These are phyloP conservation scores for Schizophyllum commune DNA, from an alignment of 1,284 basidiomycete genomes.

Conservation along the genomic window DNA sequence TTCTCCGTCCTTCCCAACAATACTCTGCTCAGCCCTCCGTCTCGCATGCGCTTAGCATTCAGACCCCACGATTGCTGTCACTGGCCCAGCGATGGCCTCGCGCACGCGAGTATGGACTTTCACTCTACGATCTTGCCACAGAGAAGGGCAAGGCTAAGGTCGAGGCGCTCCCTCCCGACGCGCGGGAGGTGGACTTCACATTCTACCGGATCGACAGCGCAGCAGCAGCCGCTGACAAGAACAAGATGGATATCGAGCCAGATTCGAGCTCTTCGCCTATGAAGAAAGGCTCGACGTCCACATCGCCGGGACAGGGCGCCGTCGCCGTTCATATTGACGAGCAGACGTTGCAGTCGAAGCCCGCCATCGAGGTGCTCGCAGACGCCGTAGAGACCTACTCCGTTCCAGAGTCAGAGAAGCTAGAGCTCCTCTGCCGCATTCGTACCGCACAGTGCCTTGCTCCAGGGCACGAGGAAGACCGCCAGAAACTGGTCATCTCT, in stretches of 20 bases:
- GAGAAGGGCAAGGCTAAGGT: constrained; percentile 43
- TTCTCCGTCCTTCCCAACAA: constrained; percentile 91
- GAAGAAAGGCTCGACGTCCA: constrained; percentile 23
- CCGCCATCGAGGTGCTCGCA: constrained; percentile 68
- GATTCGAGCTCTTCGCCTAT: constrained; percentile 25
- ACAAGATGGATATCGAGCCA: constrained; percentile 34
- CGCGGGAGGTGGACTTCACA: constrained; percentile 67
- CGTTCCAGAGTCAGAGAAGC: constrained; percentile 81
- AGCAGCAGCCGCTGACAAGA: constrained; percentile 33
- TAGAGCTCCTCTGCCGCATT: constrained; percentile 85
- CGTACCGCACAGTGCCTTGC: constrained; percentile 69
- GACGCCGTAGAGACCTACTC: constrained; percentile 67
- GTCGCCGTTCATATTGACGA: constrained; percentile 59
- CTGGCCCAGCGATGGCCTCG: constrained; percentile 70
- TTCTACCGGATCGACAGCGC: constrained; percentile 52
- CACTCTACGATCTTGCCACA: constrained; percentile 60
- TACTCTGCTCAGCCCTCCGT: constrained; percentile 82
- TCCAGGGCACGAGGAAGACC: constrained; percentile 47
- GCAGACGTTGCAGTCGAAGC: constrained; percentile 48
- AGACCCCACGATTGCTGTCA: constrained; percentile 63
- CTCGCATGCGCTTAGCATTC: constrained; percentile 70
- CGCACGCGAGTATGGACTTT: constrained; percentile 65
- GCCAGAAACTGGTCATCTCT: constrained; percentile 77
- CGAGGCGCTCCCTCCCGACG: constrained; percentile 56
- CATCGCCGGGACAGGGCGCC: constrained; percentile 34